phyloP scores from a whole-genome alignment of 495 filamentous ascomycete genomes.

The Cercophora newfieldiana region DNA sequence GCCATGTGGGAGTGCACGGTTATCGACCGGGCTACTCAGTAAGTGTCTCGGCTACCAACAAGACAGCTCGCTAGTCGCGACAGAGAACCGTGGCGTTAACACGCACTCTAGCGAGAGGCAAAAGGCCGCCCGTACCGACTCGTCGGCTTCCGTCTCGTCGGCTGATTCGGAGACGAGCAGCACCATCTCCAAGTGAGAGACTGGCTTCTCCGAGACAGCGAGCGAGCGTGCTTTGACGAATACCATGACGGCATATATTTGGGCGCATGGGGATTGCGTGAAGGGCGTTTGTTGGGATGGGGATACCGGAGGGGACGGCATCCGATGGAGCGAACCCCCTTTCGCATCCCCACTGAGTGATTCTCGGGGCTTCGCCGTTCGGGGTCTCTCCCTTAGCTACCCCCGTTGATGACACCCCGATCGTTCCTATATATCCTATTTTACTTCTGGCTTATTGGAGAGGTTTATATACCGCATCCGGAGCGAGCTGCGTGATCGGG shows the following conservation, averaged over 20 bases:
- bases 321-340: neutral
- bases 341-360: neutral
- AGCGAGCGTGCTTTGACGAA: neutral
- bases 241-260: neutral
- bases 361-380: neutral
- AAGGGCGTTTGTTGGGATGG: neutral
- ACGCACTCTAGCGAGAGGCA: conserved; percentile 36
- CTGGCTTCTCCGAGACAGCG: neutral
- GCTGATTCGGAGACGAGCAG: conserved; percentile 31
- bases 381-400: neutral
- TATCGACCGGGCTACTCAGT: conserved; percentile 46
- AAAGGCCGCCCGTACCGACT: conserved; percentile 23
- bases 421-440: neutral
- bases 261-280: neutral
- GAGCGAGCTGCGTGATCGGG: neutral
- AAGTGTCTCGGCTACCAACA: no score
- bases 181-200: conserved; percentile 26
- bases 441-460: neutral
- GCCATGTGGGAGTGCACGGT: conserved; percentile 44
- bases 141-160: conserved; percentile 31
- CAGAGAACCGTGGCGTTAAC: neutral
- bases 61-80: no score
- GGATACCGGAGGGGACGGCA: neutral
- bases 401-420: neutral
- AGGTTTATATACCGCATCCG: neutral